These are phyloP conservation scores for Phytophthora hibernalis DNA, from an alignment of 352 stramenopile species.

Conservation along the genomic window DNA sequence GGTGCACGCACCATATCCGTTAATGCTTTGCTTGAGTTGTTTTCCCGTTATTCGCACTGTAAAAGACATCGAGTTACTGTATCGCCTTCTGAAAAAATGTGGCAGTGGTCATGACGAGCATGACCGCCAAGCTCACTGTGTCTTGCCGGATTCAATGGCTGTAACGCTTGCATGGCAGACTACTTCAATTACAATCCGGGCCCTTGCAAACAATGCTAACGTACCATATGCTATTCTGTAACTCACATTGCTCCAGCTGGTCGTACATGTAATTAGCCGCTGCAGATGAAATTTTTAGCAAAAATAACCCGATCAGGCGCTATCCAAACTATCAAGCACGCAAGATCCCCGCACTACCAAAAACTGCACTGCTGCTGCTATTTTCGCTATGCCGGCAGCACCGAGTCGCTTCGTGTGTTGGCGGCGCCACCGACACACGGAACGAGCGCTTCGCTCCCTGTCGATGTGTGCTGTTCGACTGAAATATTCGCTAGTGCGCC, in stretches of 20 bases:
- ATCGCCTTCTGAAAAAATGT: not conserved
- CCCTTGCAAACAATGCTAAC: slow-evolving; percentile 8
- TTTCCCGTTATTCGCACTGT: not conserved
- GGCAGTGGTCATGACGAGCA: not conserved
- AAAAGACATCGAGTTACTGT: not conserved
- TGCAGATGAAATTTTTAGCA: slow-evolving; percentile 17
- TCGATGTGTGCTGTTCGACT: slow-evolving; percentile 8
- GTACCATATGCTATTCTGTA: slow-evolving; percentile 11
- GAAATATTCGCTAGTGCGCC: slow-evolving; percentile 28
- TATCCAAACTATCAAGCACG: slow-evolving; percentile 15
- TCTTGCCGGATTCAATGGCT: slow-evolving; percentile 14
- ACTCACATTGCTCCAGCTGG: slow-evolving; percentile 13
- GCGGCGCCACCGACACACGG: no score
- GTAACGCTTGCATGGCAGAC: slow-evolving; percentile 3
- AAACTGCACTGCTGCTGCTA: slow-evolving; percentile 12
- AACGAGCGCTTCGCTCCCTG: slow-evolving; percentile 1
- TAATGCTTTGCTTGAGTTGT: not conserved
- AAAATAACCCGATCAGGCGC: slow-evolving; percentile 6
- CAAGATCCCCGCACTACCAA: slow-evolving; percentile 27
- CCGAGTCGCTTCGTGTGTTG: no score
- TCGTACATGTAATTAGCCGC: slow-evolving; percentile 7
- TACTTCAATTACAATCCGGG: slow-evolving; percentile 37
- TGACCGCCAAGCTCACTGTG: not conserved
- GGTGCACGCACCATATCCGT: not conserved
- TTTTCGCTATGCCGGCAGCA: slow-evolving; percentile 18